Evolutionary conservation across 306 rosid genomes (phyloP), one percentile per base, ranked within the genome.

Genomic region (Prunus campanulata): DNA sequence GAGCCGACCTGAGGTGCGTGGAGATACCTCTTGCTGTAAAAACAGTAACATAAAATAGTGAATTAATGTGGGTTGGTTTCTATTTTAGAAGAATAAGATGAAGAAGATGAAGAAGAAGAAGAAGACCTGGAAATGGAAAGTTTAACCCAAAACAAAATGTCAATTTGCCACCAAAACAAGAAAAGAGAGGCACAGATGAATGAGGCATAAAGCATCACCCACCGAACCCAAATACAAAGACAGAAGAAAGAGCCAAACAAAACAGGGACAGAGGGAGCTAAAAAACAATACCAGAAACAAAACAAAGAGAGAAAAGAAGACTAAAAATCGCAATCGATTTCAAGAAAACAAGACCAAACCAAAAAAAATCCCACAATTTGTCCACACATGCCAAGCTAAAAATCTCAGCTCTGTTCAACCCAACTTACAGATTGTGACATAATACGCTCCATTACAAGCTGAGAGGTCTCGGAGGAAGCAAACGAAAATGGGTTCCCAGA

Each of bases 391-490:
- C 49, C 57, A 44, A 30, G 9, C 72, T 62, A 19, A 39, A 48
- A 61, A 5, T 52, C 59, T 30, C 47, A 64, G 74, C 42, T 30
- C 9, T 54, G 59, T 10, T 54, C 52, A 3, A 15, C 54, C 5
- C 9, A 12, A 70, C 92, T 83, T 77, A 94, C 98, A 75, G 98
- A 92, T 72, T 94, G 97, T 5, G 97, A 92, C 91, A 94, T 85
- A 39, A 94, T 94, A 8, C 98, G 89, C 47, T 94, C 98, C 97
- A 94, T 89, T 18, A 94, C 93, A 91, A 92, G 88, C 79, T 83
- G 97, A 0, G 98, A 92, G 6, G 97, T 94, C 74, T 94, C 98
- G 0, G 96, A 86, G 22, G 90, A 90, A 19, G 98, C 96, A 48
- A 90, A 92, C 0, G 96, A 92, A 63, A 95, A 95, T 0, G 97